phyloP scores from a whole-genome alignment of 106 monocot species.

The Vanilla planifolia region DNA sequence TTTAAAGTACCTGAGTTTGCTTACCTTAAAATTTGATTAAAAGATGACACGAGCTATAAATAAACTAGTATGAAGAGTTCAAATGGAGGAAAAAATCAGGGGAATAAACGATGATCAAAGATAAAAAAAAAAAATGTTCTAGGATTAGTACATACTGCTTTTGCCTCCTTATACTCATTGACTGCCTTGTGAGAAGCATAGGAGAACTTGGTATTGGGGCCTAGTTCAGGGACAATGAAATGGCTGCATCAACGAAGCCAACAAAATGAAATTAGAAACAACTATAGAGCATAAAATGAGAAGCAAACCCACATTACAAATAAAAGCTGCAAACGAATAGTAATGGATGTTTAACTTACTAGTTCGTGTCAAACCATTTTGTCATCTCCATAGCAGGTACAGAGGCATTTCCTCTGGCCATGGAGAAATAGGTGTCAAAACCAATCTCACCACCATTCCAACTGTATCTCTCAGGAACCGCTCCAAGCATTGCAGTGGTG shows the following conservation, averaged over 20 bases:
- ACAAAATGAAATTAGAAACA: not conserved
- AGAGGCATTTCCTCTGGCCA: slow-evolving; percentile 95
- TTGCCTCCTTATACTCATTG: slow-evolving; percentile 87
- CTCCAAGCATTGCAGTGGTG: slow-evolving; percentile 92
- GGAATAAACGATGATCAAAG: not conserved
- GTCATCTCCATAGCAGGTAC: slow-evolving; percentile 99
- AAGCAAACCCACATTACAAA: not conserved
- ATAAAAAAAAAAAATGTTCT: not conserved
- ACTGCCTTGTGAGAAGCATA: slow-evolving; percentile 96
- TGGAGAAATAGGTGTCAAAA: slow-evolving; percentile 80
- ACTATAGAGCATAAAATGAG: not conserved
- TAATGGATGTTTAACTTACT: slow-evolving; percentile 46
- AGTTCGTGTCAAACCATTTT: slow-evolving; percentile 99
- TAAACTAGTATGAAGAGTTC: too few relatives aligned
- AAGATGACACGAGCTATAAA: too few relatives aligned
- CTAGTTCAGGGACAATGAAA: slow-evolving; percentile 83
- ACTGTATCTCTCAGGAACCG: slow-evolving; percentile 82
- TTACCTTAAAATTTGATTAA: too few relatives aligned
- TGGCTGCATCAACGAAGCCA: slow-evolving; percentile 39
- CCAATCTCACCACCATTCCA: slow-evolving; percentile 90
- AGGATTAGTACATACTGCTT: slow-evolving; percentile 36
- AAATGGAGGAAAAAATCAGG: too few relatives aligned
- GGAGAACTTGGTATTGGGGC: slow-evolving; percentile 77
- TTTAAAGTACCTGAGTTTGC: too few relatives aligned
- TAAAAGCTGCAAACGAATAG: not conserved